phyloP scores from a whole-genome alignment of 768 basidiomycete species.

The Dioszegia crocea region DNA sequence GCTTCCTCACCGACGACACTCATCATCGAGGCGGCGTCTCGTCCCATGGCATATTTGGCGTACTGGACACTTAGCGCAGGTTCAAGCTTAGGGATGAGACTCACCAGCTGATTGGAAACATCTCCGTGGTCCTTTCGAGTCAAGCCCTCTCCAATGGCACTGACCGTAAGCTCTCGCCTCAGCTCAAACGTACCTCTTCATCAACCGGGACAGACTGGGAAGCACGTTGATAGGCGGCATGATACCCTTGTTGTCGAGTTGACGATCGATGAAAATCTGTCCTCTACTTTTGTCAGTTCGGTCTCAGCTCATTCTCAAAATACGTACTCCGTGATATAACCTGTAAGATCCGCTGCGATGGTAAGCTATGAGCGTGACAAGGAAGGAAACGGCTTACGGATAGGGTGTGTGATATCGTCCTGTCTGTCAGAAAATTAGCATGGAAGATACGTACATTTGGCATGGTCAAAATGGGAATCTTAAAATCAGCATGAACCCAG shows the following conservation, averaged over 20 bases:
- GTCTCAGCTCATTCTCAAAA: neutral
- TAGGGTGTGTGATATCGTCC: constrained; percentile 98
- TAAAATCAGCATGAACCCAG: neutral
- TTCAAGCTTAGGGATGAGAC: constrained; percentile 40
- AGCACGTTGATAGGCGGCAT: constrained; percentile 99
- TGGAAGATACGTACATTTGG: constrained; percentile 62
- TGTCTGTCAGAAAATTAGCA: neutral
- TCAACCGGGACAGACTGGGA: constrained; percentile 94
- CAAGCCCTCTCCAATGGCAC: constrained; percentile 80
- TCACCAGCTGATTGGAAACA: constrained; percentile 94
- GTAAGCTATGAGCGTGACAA: constrained; percentile 5
- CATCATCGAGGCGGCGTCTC: constrained; percentile 97
- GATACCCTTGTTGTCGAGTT: constrained; percentile 80
- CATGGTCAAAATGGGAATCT: constrained; percentile 97
- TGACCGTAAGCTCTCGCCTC: neutral
- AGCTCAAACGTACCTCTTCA: constrained; percentile 67
- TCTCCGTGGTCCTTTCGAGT: constrained; percentile 98
- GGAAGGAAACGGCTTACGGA: constrained; percentile 56
- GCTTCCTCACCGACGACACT: constrained; percentile 99
- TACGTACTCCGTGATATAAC: constrained; percentile 65
- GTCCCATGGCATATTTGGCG: constrained; percentile 95
- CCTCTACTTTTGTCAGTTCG: constrained; percentile 65
- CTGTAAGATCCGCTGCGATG: constrained; percentile 69
- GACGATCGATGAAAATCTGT: constrained; percentile 97
- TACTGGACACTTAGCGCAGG: constrained; percentile 57